phyloP scores from a whole-genome alignment of 1,139 yeast species.

The Lodderomyces parapsilosis region DNA sequence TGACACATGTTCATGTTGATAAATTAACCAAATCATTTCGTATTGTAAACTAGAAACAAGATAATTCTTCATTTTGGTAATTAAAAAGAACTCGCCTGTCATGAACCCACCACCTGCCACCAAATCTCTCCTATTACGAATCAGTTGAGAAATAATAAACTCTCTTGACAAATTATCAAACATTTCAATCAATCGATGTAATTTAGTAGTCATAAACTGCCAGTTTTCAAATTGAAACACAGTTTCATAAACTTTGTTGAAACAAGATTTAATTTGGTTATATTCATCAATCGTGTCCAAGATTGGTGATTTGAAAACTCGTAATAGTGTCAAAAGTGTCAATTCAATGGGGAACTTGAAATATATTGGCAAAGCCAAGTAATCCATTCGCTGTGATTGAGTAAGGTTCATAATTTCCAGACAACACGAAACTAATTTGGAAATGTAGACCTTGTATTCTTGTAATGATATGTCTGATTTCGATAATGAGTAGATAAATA shows the following conservation, averaged over 20 bases:
- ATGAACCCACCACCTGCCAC: too few relatives aligned
- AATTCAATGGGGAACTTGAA: conserved; percentile 41
- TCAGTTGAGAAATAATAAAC: conserved; percentile 12
- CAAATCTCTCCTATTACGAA: not conserved
- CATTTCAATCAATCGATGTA: conserved; percentile 29
- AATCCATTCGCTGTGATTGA: conserved; percentile 20
- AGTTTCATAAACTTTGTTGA: conserved; percentile 25
- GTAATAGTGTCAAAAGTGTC: conserved; percentile 30
- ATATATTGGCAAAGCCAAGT: conserved; percentile 41
- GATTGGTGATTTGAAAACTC: conserved; percentile 39
- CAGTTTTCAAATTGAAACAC: conserved; percentile 24
- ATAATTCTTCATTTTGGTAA: conserved; percentile 37
- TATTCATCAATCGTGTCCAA: conserved; percentile 32
- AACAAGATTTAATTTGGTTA: conserved; percentile 27
- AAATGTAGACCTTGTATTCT: conserved; percentile 31
- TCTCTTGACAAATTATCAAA: conserved; percentile 22
- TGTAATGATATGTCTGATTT: conserved; percentile 24
- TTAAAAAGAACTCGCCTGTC: conserved; percentile 23
- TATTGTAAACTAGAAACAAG: conserved; percentile 39
- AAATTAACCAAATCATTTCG: conserved; percentile 44
- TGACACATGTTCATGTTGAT: conserved; percentile 18
- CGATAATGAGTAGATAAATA: conserved; percentile 38
- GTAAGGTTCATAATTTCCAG: conserved; percentile 21
- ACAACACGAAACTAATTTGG: conserved; percentile 33
- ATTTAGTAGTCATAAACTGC: conserved; percentile 26